Evolutionary conservation across 352 stramenopile genomes (phyloP), one percentile per base, ranked within the genome.

Genomic region (Lagenidium sp.): DNA sequence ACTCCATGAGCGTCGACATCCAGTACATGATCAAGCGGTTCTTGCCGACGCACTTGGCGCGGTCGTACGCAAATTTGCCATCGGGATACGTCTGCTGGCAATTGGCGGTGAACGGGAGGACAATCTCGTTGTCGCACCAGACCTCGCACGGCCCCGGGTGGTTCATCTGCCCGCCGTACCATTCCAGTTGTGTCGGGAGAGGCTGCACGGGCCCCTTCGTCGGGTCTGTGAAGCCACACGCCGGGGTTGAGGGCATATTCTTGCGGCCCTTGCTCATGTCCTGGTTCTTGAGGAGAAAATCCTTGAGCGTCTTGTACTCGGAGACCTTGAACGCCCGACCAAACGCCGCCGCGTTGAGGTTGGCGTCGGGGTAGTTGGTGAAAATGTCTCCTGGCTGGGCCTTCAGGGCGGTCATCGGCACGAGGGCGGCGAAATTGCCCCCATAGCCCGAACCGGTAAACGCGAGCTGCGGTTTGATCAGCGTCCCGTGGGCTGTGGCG

Each of bases 11-110:
- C 50, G 74, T 66, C 6, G 53, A 64, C 18, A 80, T 30, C 69
- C 69, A 82, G 52, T 69, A 77, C 38, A 74, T 68, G 2, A 59
- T 75, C 11, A 80, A 57, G 0, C 58, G 51, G 28, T 56, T 66
- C 19, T 67, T 68, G 36, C 53, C 47, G 36, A 30, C 44, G 39
- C 66, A 79, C 23, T 61, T 53, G 16, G 65, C 53, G 5, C 40
- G 56, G 29, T 74, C 50, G 41, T 76, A 71, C 24, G 61, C 50
- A n/a, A 78, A 44, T 11, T 13, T 13, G n/a, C 37, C 37, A 13
- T 43, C 3, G 44, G 37, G 36, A 8, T 22, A 25, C 13, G 29
- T 47, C 29, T 52, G 55, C n/a, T n/a, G n/a, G 49, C 63, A 74
- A 39, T 74, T 55, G 13, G 45, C 48, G 4, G 56, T 60, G 37